phyloP scores from a whole-genome alignment of 805 yeast species.

The Lachancea thermotolerans region DNA sequence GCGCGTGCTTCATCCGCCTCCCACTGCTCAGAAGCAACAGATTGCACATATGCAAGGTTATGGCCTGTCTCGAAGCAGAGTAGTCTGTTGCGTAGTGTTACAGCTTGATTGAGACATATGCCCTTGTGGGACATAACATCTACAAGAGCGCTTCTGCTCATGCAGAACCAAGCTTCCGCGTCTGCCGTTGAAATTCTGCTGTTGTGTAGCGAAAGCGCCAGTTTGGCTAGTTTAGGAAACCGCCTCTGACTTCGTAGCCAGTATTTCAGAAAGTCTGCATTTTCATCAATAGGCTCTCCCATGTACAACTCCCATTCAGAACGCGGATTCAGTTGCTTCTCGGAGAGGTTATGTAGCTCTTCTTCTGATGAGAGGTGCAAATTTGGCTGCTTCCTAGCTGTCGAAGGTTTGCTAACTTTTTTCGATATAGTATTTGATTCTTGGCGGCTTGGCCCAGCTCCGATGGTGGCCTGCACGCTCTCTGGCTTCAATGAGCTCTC shows the following conservation, averaged over 20 bases:
- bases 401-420: neutral
- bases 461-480: neutral
- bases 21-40: slow-evolving; percentile 12
- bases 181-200: slow-evolving; percentile 11
- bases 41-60: slow-evolving; percentile 5
- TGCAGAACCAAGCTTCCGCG: slow-evolving; percentile 10
- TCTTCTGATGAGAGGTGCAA: neutral
- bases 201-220: slow-evolving; percentile 11
- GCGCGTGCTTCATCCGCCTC: slow-evolving; percentile 8
- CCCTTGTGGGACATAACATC: slow-evolving; percentile 9
- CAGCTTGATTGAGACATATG: slow-evolving; percentile 10
- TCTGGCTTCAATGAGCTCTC: slow-evolving; percentile 1
- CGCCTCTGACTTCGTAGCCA: slow-evolving; percentile 13
- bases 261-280: slow-evolving; percentile 8
- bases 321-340: neutral
- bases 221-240: slow-evolving; percentile 8
- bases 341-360: neutral
- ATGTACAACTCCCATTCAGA: slow-evolving; percentile 13
- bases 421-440: too few relatives aligned
- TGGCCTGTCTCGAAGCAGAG: slow-evolving; percentile 11
- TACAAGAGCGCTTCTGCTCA: slow-evolving; percentile 9
- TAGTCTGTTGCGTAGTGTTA: slow-evolving; percentile 12
- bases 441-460: too few relatives aligned
- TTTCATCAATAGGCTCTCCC: slow-evolving; percentile 11
- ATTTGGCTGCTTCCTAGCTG: neutral